Evolutionary conservation across 2,329 filamentous ascomycete species (phyloP), one percentile per base, ranked within the genome.

Genomic region (Rhynchosporium agropyri): DNA sequence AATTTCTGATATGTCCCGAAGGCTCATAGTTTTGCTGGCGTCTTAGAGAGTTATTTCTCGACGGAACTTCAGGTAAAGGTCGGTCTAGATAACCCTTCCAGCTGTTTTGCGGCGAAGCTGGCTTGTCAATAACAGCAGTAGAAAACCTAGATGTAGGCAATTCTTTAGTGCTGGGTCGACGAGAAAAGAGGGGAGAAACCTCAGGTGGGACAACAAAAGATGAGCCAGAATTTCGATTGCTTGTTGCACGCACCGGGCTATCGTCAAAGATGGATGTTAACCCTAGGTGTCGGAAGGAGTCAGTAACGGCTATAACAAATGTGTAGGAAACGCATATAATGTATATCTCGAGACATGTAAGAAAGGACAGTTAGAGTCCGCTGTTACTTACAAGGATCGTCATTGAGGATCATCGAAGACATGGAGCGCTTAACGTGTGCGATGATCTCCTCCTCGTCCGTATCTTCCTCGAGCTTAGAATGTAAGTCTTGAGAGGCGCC

Each of bases 231-330:
- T 63, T 56, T 12, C 13, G 20, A 36, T 50, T 46, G 28, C 49
- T 60, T 9, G 49, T 10, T 15, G 33, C 15, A 46, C 50, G 38
- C 20, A 61, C 45, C 0, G 66, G 62, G 38, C 56, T 67, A 28
- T 64, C 67, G 42, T 70, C 66, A 42, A 68, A 68, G 33, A 66
- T 51, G 6, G 59, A 61, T 26, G 65, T 66, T n/a, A 66, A 59
- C 68, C 66, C 20, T 20, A 20, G 20, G 20, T 20, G 20, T 20
- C 20, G 20, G 20, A 20, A 20, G 20, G 20, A 20, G 20, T 20
- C 20, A 20, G 20, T 20, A 20, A 20, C 20, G 20, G 20, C 20
- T 20, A 1, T 20, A 20, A 20, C 1, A 20, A 20, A 20, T 20
- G 1, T 20, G 20, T 20, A 20, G 20, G 20, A 20, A 20, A 20